These are phyloP conservation scores for Viola odorata DNA, from an alignment of 345 rosid species.

Conservation along the genomic window DNA sequence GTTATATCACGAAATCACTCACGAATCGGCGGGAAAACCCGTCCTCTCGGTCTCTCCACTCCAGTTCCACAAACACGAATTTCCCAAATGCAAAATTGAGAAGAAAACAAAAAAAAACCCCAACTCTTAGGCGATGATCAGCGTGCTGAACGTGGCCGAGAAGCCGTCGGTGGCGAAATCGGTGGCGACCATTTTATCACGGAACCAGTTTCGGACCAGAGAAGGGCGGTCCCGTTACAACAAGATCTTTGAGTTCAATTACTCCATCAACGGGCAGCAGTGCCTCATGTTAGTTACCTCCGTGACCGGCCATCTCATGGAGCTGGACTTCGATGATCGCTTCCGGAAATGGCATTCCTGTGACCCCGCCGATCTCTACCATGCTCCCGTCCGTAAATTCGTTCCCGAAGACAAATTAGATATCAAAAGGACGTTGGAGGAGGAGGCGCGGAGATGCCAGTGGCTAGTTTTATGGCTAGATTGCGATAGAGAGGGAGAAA, in stretches of 20 bases:
- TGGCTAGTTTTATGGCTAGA: slow-evolving; percentile 98
- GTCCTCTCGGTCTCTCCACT: no score
- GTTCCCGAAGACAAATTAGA: slow-evolving; percentile 92
- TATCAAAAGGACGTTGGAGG: slow-evolving; percentile 84
- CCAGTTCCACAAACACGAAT: no score
- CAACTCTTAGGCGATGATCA: slow-evolving; percentile 30
- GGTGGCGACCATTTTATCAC: slow-evolving; percentile 64
- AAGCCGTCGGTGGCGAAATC: slow-evolving; percentile 99
- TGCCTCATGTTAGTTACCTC: slow-evolving; percentile 93
- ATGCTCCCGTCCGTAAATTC: slow-evolving; percentile 66
- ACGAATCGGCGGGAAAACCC: no score
- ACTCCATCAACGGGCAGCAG: slow-evolving; percentile 66
- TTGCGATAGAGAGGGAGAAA: slow-evolving; percentile 97
- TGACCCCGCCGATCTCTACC: slow-evolving; percentile 81
- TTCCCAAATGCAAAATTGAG: no score
- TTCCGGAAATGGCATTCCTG: slow-evolving; percentile 96
- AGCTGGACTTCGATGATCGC: slow-evolving; percentile 85
- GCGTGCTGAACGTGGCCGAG: slow-evolving; percentile 89
- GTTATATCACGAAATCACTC: no score
- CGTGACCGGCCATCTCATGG: slow-evolving; percentile 94
- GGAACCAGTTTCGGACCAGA: slow-evolving; percentile 60
- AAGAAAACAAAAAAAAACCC: neutral
- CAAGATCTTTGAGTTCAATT: slow-evolving; percentile 86
- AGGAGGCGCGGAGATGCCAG: slow-evolving; percentile 86
- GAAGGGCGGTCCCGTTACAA: slow-evolving; percentile 94